Evolutionary conservation across 345 rosid species (phyloP).

Genomic region (Reutealis trisperma): DNA sequence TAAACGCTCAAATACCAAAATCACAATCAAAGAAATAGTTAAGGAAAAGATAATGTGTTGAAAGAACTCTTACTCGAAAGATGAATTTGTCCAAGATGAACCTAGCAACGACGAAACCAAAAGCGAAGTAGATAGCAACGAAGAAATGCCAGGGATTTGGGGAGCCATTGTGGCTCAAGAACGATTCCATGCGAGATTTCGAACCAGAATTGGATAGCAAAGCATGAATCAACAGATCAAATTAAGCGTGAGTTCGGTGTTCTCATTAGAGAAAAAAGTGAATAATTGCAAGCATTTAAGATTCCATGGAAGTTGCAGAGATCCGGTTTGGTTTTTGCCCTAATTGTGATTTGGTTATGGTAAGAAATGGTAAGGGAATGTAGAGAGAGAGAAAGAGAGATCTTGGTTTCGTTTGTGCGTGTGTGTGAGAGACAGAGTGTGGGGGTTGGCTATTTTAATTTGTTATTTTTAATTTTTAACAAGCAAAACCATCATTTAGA

Average conservation of each 20-base stretch:
- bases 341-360: not conserved
- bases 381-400: too few relatives aligned
- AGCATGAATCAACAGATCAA: slow-evolving; percentile 21
- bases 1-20: not conserved
- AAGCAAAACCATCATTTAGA: too few relatives aligned
- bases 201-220: slow-evolving; percentile 17
- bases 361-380: not conserved
- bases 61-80: slow-evolving; percentile 58
- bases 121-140: slow-evolving; percentile 61
- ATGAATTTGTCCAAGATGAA: slow-evolving; percentile 72
- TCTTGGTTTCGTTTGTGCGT: too few relatives aligned
- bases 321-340: slow-evolving; percentile 10
- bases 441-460: too few relatives aligned
- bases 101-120: slow-evolving; percentile 57
- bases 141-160: slow-evolving; percentile 54
- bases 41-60: not conserved
- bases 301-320: slow-evolving; percentile 3
- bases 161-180: slow-evolving; percentile 38
- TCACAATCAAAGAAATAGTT: not conserved
- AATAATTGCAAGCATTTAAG: not conserved
- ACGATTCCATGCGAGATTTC: slow-evolving; percentile 49
- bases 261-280: not conserved
- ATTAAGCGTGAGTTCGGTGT: not conserved
- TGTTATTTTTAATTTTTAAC: too few relatives aligned
- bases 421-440: too few relatives aligned